Evolutionary conservation across 352 stramenopile species (phyloP), one percentile per base, ranked within the genome.

Genomic region (Phytopythium boreale): DNA sequence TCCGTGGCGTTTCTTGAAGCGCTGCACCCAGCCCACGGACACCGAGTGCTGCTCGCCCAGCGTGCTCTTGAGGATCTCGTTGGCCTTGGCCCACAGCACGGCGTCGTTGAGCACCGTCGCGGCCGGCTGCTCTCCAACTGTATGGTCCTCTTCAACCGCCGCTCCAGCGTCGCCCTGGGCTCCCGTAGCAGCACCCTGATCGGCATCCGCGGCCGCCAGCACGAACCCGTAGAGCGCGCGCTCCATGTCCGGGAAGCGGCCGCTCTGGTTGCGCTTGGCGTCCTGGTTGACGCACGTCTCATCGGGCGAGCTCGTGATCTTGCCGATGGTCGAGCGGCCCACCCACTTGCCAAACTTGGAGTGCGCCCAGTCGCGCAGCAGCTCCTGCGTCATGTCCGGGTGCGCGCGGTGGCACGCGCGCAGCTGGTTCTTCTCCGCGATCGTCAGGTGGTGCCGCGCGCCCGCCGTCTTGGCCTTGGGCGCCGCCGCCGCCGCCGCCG

Each of bases 221-320:
- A 79, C 49, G 44, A 65, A 68, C 14, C 47, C 44, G 36, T 62
- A 72, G 14, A 77, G 61, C 41, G 68, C 52, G 1, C 57, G 63
- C 43, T 79, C 72, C 72, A 79, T 76, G 7, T 74, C 72, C 20
- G 72, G 72, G 36, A 72, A 79, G 20, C 72, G 72, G 2, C 72
- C 72, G 49, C 61, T 68, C 61, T 79, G 72, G 17, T 76, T 51
- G 15, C 72, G 69, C 50, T 70, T 79, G 19, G 72, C 72, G 1
- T 34, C 58, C 4, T 68, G 72, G 36, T 79, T 76, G 41, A 62
- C 69, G 58, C 69, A 69, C 0, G 51, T 4, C 59, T 79, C 69
- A 26, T 79, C 66, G 15, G 72, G 72, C 44, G 26, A 34, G 44
- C 69, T 61, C 26, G 59, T 55, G 55, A 79, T 74, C 34, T 79